Evolutionary conservation across 2,329 filamentous ascomycete genomes (phyloP).

Genomic region (Amesomyces nigricolor): DNA sequence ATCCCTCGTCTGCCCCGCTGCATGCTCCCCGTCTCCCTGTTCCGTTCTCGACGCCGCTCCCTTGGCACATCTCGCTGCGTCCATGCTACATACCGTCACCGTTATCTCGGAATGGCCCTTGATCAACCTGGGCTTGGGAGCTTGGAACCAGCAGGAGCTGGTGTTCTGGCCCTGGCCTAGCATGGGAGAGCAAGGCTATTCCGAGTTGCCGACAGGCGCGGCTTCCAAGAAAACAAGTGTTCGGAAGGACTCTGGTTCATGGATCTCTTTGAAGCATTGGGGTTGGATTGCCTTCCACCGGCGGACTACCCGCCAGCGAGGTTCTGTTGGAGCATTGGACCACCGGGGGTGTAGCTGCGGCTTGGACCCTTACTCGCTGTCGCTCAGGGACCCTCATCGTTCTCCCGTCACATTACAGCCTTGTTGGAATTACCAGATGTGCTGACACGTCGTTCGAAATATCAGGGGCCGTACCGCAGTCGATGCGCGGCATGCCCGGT

Average conservation of each 20-base stretch:
- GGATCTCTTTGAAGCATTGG: neutral
- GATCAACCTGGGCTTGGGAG: too few species aligned
- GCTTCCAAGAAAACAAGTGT: neutral
- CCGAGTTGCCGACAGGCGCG: neutral
- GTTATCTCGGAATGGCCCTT: too few species aligned
- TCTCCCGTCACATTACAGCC: constrained; percentile 2
- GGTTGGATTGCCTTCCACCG: neutral
- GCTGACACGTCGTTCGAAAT: constrained; percentile 31
- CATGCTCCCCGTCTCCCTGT: neutral
- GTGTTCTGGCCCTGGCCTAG: too few species aligned
- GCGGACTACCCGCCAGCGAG: neutral
- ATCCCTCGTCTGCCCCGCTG: constrained; percentile 16
- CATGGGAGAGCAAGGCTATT: too few species aligned
- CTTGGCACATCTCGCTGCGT: neutral
- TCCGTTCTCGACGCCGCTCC: constrained; percentile 9
- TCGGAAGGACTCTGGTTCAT: neutral
- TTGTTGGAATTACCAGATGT: constrained; percentile 18
- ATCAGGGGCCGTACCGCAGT: constrained; percentile 55
- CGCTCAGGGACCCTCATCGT: neutral
- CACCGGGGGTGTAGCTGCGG: too few species aligned
- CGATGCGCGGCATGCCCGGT: constrained; percentile 56
- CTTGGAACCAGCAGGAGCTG: too few species aligned
- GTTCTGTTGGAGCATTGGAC: neutral
- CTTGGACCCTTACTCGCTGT: neutral
- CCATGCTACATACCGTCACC: too few species aligned